Conservation (phyloP, 179 eudicot genomes). For the Silene noctiflora region DNA sequence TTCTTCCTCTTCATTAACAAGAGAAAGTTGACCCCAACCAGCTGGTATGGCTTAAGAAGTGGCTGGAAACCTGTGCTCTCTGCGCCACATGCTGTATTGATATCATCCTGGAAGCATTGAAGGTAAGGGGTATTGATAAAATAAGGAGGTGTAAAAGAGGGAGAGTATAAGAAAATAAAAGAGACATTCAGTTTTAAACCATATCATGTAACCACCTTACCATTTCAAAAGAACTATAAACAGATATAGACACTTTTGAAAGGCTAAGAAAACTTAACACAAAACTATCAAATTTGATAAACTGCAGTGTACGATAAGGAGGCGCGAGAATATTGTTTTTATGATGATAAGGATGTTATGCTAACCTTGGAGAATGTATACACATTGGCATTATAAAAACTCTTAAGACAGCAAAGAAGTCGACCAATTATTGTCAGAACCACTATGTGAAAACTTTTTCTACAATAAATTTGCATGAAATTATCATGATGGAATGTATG, state of each 20-base stretch:
- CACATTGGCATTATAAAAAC: background rate
- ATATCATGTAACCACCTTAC: background rate
- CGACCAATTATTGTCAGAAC: background rate
- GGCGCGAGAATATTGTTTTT: background rate
- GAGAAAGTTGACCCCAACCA: conserved; percentile 97
- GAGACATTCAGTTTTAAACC: background rate
- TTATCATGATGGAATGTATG: background rate
- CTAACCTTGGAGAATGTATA: background rate
- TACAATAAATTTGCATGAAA: conserved; percentile 3
- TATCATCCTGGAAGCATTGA: conserved; percentile 48
- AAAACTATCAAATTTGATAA: conserved; percentile 3
- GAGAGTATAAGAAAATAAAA: background rate
- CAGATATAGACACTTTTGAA: background rate
- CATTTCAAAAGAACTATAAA: background rate
- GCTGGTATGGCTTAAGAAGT: conserved; percentile 88
- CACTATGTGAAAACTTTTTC: background rate
- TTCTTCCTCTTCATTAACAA: conserved; percentile 76
- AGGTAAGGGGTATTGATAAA: background rate
- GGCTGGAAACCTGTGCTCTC: conserved; percentile 71
- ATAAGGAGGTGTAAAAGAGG: background rate
- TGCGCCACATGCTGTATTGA: conserved; percentile 63
- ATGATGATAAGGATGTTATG: background rate
- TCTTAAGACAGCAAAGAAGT: background rate
- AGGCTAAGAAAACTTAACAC: background rate
- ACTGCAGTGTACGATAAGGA: background rate